Conservation (phyloP, 345 rosid genomes). For the Rhodamnia rubescens region DNA sequence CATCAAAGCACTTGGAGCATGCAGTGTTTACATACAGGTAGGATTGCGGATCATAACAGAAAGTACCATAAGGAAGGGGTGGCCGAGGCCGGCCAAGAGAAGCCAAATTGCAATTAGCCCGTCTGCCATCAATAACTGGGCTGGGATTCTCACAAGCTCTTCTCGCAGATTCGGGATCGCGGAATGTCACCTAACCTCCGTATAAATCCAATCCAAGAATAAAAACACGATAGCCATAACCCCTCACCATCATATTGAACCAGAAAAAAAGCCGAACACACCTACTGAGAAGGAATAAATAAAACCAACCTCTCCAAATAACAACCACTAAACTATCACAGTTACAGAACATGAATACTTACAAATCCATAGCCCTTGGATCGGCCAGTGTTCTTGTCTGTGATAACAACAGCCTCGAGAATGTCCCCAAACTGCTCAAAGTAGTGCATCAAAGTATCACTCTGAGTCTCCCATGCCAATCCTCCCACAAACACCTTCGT, state of each 20-base stretch:
- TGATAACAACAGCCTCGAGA: constrained; percentile 30
- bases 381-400: constrained; percentile 27
- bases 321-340: background rate
- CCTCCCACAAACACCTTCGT: constrained; percentile 34
- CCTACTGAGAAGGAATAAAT: background rate
- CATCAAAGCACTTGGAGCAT: background rate
- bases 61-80: constrained; percentile 11
- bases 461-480: constrained; percentile 32
- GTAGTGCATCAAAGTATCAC: constrained; percentile 15
- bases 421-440: constrained; percentile 33
- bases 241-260: background rate
- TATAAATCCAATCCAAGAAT: background rate
- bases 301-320: background rate
- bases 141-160: constrained; percentile 30
- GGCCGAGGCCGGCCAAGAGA: constrained; percentile 21
- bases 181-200: constrained; percentile 12
- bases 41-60: background rate
- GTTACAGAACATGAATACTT: background rate
- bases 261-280: background rate
- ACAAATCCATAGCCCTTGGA: constrained; percentile 41
- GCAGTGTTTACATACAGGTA: background rate
- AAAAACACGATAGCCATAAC: background rate
- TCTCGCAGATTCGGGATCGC: constrained; percentile 19
- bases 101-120: constrained; percentile 31
- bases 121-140: constrained; percentile 30